Conservation (phyloP, 2,329 filamentous ascomycete genomes). For the Metarhizium robertsii region DNA sequence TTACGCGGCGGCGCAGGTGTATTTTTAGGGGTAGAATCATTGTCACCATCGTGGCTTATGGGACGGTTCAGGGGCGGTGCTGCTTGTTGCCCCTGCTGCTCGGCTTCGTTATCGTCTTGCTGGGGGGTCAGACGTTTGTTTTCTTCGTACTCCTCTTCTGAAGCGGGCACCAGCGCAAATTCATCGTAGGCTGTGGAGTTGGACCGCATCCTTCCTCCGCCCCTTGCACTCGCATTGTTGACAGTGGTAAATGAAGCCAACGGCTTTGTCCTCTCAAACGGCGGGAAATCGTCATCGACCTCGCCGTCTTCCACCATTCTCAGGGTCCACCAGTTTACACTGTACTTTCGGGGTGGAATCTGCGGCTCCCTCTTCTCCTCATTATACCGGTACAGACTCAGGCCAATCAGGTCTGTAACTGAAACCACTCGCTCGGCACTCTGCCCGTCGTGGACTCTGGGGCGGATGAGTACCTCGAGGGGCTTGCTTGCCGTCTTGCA, state of each 20-base stretch:
- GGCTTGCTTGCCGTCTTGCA: constrained; percentile 55
- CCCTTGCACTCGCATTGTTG: constrained; percentile 70
- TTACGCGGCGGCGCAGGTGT: constrained; percentile 21
- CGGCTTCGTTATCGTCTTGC: constrained; percentile 52
- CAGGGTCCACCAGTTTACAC: constrained; percentile 75
- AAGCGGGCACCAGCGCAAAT: constrained; percentile 69
- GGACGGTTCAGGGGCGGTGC: background rate
- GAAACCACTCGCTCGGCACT: constrained; percentile 52
- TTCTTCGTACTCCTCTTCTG: constrained; percentile 55
- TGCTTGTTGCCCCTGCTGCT: constrained; percentile 11
- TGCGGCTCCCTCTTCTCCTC: constrained; percentile 66
- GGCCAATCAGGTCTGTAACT: constrained; percentile 72
- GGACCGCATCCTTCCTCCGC: constrained; percentile 47
- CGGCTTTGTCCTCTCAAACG: constrained; percentile 63
- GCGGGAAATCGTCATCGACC: constrained; percentile 77
- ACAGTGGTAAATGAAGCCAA: constrained; percentile 74
- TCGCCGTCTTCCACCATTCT: constrained; percentile 80
- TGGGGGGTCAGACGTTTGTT: constrained; percentile 62
- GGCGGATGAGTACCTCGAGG: constrained; percentile 62
- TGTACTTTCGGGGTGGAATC: constrained; percentile 55
- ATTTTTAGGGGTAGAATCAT: constrained; percentile 11
- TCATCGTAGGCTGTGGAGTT: constrained; percentile 74
- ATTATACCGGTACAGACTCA: constrained; percentile 68
- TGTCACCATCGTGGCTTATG: constrained; percentile 7
- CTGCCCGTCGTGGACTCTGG: constrained; percentile 59